Percentiles rank a stretch among this genome's conserved stretches.
Evolutionary conservation across 2,329 filamentous ascomycete genomes (phyloP).

Genomic region (Sporothrix pallida): DNA sequence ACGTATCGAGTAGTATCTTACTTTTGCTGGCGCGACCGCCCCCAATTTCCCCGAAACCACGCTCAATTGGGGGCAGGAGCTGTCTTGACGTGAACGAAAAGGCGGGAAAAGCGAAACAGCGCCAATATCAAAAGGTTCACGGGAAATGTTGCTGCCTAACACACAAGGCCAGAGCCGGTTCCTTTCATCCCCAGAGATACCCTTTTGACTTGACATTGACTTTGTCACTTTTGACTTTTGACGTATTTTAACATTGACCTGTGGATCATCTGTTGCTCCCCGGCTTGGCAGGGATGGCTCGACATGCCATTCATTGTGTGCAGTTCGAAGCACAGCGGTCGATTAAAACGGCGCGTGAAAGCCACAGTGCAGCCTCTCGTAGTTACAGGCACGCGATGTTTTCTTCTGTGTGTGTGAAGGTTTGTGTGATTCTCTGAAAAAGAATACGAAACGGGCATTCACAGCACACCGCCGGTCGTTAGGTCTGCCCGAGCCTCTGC

Average conservation of each 20-base stretch:
- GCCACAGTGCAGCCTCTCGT: not conserved
- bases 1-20: not conserved
- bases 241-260: not conserved
- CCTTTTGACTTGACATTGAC: not conserved
- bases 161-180: conserved; percentile 21
- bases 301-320: not conserved
- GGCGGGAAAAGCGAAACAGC: conserved; percentile 4
- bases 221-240: too few species aligned
- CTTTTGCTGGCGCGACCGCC: not conserved
- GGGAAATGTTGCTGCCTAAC: conserved; percentile 29
- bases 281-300: conserved; percentile 13
- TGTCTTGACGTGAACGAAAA: not conserved
- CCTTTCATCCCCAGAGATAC: not conserved
- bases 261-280: not conserved
- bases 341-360: not conserved
- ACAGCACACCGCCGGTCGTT: conserved; percentile 18
- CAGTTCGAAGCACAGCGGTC: not conserved
- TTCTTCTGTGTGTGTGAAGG: not conserved
- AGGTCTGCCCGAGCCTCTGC: conserved; percentile 6
- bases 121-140: not conserved
- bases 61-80: conserved; percentile 2
- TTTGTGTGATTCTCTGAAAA: not conserved
- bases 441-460: not conserved
- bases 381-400: not conserved
- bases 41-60: conserved; percentile 6